Evolutionary conservation across 116 monocot genomes (phyloP).

Genomic region (Iris pallida): DNA sequence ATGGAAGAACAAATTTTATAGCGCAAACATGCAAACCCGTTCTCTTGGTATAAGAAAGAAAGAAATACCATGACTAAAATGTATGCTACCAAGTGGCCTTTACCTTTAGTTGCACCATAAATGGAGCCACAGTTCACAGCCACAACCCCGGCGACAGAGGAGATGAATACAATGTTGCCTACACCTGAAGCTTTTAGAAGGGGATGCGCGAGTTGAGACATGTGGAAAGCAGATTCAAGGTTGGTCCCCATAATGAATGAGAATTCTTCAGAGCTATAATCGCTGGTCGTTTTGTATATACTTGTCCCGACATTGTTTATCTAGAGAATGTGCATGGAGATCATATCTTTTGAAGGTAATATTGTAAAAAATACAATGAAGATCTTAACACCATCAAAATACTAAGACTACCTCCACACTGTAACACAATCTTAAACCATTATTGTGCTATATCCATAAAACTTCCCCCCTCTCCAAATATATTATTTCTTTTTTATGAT

Average conservation of each 20-base stretch:
- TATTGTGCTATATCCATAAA: too few relatives aligned
- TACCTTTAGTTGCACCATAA: slow-evolving; percentile 65
- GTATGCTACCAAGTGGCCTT: too few relatives aligned
- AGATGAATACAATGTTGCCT: slow-evolving; percentile 66
- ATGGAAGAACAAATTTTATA: too few relatives aligned
- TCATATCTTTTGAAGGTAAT: too few relatives aligned
- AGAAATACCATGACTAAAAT: neutral
- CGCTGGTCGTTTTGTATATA: slow-evolving; percentile 38
- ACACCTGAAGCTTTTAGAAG: slow-evolving; percentile 51
- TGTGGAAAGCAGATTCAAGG: slow-evolving; percentile 64
- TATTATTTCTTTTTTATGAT: too few relatives aligned
- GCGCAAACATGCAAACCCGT: neutral
- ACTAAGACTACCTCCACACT: too few relatives aligned
- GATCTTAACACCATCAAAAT: too few relatives aligned
- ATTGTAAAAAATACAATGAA: too few relatives aligned
- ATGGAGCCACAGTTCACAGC: slow-evolving; percentile 38
- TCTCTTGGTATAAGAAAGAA: neutral
- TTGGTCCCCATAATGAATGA: slow-evolving; percentile 62
- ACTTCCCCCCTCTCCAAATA: too few relatives aligned
- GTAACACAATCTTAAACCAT: too few relatives aligned
- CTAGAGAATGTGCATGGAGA: too few relatives aligned
- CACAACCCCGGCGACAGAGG: slow-evolving; percentile 61
- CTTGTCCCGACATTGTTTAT: slow-evolving; percentile 71
- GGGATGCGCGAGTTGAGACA: slow-evolving; percentile 75
- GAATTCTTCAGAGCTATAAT: slow-evolving; percentile 44